Evolutionary conservation across 2,329 filamentous ascomycete species (phyloP).

Genomic region (Arthrinium phaeospermum): DNA sequence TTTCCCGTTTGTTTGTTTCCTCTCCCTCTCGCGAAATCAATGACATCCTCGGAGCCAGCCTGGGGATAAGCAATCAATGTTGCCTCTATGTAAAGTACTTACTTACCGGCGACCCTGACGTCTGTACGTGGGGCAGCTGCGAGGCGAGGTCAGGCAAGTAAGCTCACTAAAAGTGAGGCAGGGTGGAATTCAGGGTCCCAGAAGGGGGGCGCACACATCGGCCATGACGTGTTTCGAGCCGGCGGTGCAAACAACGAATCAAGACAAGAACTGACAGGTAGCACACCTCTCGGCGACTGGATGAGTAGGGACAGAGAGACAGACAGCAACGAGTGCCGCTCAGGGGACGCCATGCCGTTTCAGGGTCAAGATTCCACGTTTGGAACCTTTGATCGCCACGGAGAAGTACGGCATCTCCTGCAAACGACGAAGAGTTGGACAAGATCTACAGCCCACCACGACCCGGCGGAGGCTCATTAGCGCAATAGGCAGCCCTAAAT

Average conservation of each 20-base stretch:
- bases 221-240: neutral
- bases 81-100: too few species aligned
- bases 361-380: neutral
- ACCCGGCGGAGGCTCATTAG: neutral
- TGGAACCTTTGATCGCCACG: neutral
- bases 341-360: slow-evolving; percentile 1
- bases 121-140: neutral
- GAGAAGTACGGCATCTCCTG: neutral
- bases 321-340: neutral
- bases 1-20: too few species aligned
- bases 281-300: neutral
- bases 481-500: neutral
- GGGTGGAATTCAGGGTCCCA: slow-evolving; percentile 10
- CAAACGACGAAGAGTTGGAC: neutral
- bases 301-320: too few species aligned
- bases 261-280: neutral
- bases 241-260: neutral
- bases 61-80: neutral
- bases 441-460: neutral
- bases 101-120: neutral
- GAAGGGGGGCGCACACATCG: neutral
- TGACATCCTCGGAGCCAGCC: neutral
- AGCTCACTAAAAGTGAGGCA: neutral
- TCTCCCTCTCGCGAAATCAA: neutral
- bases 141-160: neutral